Percentiles rank a stretch among this genome's conserved stretches.
Conservation (phyloP, 768 basidiomycete genomes). For the Pleurotus platypus region DNA sequence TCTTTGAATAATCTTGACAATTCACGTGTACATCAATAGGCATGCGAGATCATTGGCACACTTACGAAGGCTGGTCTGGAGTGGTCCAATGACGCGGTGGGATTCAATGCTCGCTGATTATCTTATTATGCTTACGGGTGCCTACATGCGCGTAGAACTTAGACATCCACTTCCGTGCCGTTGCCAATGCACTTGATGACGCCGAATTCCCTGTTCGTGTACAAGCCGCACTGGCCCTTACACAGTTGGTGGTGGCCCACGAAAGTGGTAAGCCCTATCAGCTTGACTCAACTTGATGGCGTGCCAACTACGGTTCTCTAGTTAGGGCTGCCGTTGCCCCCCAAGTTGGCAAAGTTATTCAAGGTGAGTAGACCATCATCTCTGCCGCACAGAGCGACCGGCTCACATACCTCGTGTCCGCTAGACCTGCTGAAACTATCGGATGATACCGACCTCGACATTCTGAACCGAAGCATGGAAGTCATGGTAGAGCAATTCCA, state of each 20-base stretch:
- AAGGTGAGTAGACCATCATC: slow-evolving; percentile 43
- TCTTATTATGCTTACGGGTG: not conserved
- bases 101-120: slow-evolving; percentile 10
- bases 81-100: slow-evolving; percentile 64
- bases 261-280: slow-evolving; percentile 48
- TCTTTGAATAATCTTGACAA: not conserved
- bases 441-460: slow-evolving; percentile 89
- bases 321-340: slow-evolving; percentile 70
- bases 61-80: slow-evolving; percentile 66
- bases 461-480: slow-evolving; percentile 80
- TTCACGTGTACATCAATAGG: slow-evolving; percentile 34
- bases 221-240: slow-evolving; percentile 76
- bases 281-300: not conserved
- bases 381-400: no score
- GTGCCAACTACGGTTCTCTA: slow-evolving; percentile 19
- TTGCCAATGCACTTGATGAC: slow-evolving; percentile 71
- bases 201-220: slow-evolving; percentile 79
- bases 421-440: slow-evolving; percentile 82
- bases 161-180: slow-evolving; percentile 58
- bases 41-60: slow-evolving; percentile 77
- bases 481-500: slow-evolving; percentile 85
- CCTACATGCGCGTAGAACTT: slow-evolving; percentile 44
- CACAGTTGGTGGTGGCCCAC: slow-evolving; percentile 66
- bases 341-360: slow-evolving; percentile 83
- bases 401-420: not conserved